A percentile compares a stretch with the other conserved stretches of the same genome.
phyloP scores from a whole-genome alignment of 1,139 yeast species.

The Candida albicans region DNA sequence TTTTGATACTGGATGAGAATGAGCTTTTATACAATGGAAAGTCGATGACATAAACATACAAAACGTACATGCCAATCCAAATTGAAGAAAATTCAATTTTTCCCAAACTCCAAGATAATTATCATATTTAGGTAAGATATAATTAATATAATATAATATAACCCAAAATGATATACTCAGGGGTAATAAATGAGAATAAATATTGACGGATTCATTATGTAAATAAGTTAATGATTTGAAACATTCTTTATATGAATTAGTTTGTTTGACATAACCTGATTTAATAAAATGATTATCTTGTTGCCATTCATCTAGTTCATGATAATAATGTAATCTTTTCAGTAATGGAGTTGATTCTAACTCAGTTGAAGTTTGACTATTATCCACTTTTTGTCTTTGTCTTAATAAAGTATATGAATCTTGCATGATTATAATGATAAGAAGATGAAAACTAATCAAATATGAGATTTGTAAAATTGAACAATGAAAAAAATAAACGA shows the following conservation, averaged over 20 bases:
- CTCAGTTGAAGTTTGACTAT: not conserved
- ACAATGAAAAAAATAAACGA: not conserved
- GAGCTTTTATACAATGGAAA: slow-evolving; percentile 77
- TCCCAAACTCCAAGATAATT: slow-evolving; percentile 46
- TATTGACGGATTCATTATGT: slow-evolving; percentile 86
- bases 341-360: slow-evolving; percentile 3
- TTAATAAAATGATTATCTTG: slow-evolving; percentile 77
- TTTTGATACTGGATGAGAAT: slow-evolving; percentile 59
- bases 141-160: slow-evolving; percentile 25
- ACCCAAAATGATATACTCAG: slow-evolving; percentile 41
- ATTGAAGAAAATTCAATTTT: slow-evolving; percentile 36
- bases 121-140: slow-evolving; percentile 37
- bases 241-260: slow-evolving; percentile 53
- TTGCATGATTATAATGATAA: slow-evolving; percentile 1
- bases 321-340: slow-evolving; percentile 25
- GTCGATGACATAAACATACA: slow-evolving; percentile 75
- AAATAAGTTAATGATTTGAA: slow-evolving; percentile 58
- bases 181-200: slow-evolving; percentile 79
- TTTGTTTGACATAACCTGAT: slow-evolving; percentile 74
- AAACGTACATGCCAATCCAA: slow-evolving; percentile 40
- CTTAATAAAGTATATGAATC: slow-evolving; percentile 2
- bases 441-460: not conserved
- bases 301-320: slow-evolving; percentile 76
- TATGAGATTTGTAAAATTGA: not conserved
- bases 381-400: slow-evolving; percentile 1